Base-by-base conservation (phyloP, 108 stramenopile species). In the Fistulifera pelliculosa region DNA sequence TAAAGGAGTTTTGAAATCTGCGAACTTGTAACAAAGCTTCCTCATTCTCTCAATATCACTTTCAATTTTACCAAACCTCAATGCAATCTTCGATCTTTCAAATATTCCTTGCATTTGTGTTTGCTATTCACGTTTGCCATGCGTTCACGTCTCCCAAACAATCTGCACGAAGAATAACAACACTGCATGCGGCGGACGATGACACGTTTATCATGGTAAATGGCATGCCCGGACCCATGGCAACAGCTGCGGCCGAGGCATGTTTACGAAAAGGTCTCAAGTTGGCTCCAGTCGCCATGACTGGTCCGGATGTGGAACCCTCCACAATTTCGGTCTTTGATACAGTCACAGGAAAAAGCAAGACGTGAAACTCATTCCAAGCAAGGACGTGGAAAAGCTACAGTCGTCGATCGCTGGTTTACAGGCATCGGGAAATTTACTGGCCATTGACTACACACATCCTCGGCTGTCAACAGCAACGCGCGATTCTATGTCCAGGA, bases 391-490 rank as follows among this genome's bases (percentile, higher is more conserved):
- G 14, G 82, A 81, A 0, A 84, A 90, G 47, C 58, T 88, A 1
- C 42, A 55, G 18, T 59, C 75, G 23, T 62, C 77, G 2, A 54
- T 86, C 15, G 71, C 60, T 18, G 89, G 79, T n/a, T 18, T 83
- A 24, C 68, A 82, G 65, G 57, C 54, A 43, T 62, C 73, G 2
- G 65, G 80, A 19, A 79, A 78, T 60, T 48, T 93, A 1, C 57
- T 97, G 24, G 95, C 85, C 44, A 94, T 99, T 38, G 98, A 99
- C 63, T 99, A 94, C 69, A 99, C 96, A 0, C 94, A 93, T 65
- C 98, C 98, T 84, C 85, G 8, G 96, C 98, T 19, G 98, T 97
- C 19, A 96, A 97, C 67, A 52, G 58, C 58, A 99, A 99, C 65
- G 96, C 85, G 0, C 60, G 80, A 17, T 93, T 89, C 52, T 95